Evolutionary conservation across 1,284 basidiomycete genomes (phyloP).

Genomic region (Acaromyces ingoldii): DNA sequence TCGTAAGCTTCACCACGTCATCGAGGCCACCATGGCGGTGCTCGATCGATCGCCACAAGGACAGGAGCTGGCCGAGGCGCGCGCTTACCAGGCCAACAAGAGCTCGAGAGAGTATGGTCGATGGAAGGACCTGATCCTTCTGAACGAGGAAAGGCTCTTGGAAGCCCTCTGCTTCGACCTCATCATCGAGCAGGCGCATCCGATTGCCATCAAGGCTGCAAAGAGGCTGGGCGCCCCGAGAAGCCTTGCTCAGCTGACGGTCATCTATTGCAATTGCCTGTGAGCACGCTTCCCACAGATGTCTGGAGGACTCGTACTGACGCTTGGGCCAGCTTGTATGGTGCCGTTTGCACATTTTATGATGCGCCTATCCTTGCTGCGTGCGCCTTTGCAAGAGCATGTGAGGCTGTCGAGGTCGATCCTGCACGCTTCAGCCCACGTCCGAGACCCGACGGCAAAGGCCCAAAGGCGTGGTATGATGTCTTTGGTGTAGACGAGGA

Average conservation of each 20-base stretch:
- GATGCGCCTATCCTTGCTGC: constrained; percentile 46
- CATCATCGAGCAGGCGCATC: constrained; percentile 72
- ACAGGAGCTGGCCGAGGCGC: constrained; percentile 17
- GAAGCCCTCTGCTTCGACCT: constrained; percentile 90
- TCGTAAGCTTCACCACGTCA: constrained; percentile 76
- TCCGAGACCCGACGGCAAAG: neutral
- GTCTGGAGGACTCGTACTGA: neutral
- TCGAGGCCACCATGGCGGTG: constrained; percentile 69
- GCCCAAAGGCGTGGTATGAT: constrained; percentile 22
- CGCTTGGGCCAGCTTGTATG: constrained; percentile 17
- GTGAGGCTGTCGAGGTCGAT: constrained; percentile 17
- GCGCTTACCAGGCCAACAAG: neutral
- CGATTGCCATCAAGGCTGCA: constrained; percentile 36
- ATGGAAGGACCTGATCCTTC: constrained; percentile 68
- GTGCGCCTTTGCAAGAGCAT: constrained; percentile 41
- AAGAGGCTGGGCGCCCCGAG: constrained; percentile 24
- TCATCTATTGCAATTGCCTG: too few species aligned
- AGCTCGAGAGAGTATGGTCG: constrained; percentile 44
- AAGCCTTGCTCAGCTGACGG: constrained; percentile 16
- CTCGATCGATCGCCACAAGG: constrained; percentile 57
- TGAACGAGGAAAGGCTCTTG: constrained; percentile 74
- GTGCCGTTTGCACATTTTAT: constrained; percentile 35
- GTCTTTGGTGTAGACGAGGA: constrained; percentile 41
- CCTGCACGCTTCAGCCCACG: constrained; percentile 19
- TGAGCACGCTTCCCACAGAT: neutral